phyloP scores from a whole-genome alignment of 371 early-diverging fungal genomes.

The Chytridium lagenaria region DNA sequence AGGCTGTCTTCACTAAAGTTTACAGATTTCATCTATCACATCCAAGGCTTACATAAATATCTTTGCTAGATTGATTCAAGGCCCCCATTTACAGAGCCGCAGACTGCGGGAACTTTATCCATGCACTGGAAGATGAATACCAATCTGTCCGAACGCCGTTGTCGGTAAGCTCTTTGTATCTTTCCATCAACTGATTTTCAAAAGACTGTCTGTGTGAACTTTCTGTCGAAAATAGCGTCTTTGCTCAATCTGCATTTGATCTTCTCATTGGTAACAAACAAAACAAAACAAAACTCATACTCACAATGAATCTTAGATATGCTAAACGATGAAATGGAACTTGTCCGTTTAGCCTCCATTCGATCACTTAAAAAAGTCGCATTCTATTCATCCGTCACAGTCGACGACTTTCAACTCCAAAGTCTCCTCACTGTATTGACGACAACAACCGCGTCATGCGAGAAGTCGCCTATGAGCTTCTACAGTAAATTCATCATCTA shows the following conservation, averaged over 20 bases:
- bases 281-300: neutral
- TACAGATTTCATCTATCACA: too few relatives aligned
- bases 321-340: constrained; percentile 90
- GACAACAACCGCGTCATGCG: constrained; percentile 74
- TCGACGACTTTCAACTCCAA: constrained; percentile 78
- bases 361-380: constrained; percentile 77
- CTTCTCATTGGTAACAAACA: neutral
- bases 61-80: neutral
- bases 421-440: constrained; percentile 77
- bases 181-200: constrained; percentile 4
- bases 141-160: constrained; percentile 84
- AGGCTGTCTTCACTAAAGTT: too few relatives aligned
- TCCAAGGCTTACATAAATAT: neutral
- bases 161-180: constrained; percentile 61
- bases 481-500: constrained; percentile 52
- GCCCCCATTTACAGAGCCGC: neutral
- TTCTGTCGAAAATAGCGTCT: constrained; percentile 34
- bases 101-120: constrained; percentile 85
- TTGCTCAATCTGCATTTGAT: constrained; percentile 32
- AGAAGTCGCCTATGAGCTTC: constrained; percentile 68
- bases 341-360: constrained; percentile 81
- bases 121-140: constrained; percentile 91
- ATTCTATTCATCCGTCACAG: constrained; percentile 55
- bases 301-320: constrained; percentile 73
- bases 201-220: constrained; percentile 24